Base-by-base conservation (phyloP, 805 yeast genomes). In the Teunomyces barrocoloradensis region DNA sequence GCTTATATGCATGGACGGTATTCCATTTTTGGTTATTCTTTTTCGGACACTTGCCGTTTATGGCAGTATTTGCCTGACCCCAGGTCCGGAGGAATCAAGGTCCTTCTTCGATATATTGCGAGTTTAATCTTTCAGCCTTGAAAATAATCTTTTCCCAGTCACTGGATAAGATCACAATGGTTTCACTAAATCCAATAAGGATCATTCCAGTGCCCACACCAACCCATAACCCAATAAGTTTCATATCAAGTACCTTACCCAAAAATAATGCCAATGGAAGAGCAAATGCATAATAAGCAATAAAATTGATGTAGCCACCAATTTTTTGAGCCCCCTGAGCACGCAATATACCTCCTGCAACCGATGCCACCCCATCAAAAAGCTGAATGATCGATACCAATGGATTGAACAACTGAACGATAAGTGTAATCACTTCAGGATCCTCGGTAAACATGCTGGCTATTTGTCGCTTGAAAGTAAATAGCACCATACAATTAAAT, bases 321-420 rank as follows among this genome's bases (percentile, higher is more conserved):
- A 85, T 73, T 42, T 75, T 77, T 61, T 88, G 96, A 40, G 82
- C 68, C 0, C 92, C 96, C 61, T 85, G 84, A 1, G 91, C 90
- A 50, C 96, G 69, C 48, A 88, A 66, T 30, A 85, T 75, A 1
- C 91, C 94, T 36, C 85, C 82, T 2, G 89, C 82, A 13, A 86
- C 82, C 38, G 85, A 80, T 12, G 87, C 85, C 13, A 85, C 60
- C 3, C 89, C 84, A 62, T 88, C 96, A 48, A 80, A 77, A 2
- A 87, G 64, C 53, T 85, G 89, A 53, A 84, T 78, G 2, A 82
- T 53, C 1, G 90, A 80, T 21, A 87, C 78, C 40, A 82, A 69
- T 2, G 92, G 90, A 43, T 60, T 58, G 57, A 86, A 77, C 15
- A 85, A 67, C 6, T 65, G 60, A 2, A 75, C 73, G n/a, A 85